These are phyloP conservation scores for Monosporascus sp. DNA, from an alignment of 2,329 filamentous ascomycete genomes.

Conservation along the genomic window DNA sequence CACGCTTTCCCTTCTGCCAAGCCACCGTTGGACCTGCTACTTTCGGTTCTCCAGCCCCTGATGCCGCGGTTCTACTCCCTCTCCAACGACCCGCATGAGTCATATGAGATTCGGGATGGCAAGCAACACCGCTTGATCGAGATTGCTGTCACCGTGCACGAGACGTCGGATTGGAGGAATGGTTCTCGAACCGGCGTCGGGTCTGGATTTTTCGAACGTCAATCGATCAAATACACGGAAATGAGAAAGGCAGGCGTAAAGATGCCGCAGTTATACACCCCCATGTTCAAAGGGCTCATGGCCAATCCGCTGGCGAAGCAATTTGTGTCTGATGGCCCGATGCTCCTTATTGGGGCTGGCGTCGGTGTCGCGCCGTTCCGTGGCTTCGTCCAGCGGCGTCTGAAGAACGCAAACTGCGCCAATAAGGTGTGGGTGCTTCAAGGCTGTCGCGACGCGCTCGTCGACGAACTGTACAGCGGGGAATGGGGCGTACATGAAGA, in stretches of 20 bases:
- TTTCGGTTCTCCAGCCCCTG: conserved; percentile 75
- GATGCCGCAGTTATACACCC: conserved; percentile 64
- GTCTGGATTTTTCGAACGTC: conserved; percentile 87
- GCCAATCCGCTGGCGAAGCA: conserved; percentile 89
- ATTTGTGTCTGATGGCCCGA: conserved; percentile 89
- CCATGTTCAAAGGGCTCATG: conserved; percentile 99
- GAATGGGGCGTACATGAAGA: conserved; percentile 94
- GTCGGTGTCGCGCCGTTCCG: conserved; percentile 97
- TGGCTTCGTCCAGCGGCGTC: conserved; percentile 81
- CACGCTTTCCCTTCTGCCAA: conserved; percentile 88
- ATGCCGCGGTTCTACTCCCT: conserved; percentile 99
- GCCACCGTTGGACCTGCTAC: conserved; percentile 76
- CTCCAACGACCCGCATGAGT: conserved; percentile 87
- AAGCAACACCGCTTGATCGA: conserved; percentile 79
- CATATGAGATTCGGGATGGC: conserved; percentile 60
- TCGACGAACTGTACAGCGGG: conserved; percentile 94
- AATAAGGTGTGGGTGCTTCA: conserved; percentile 34
- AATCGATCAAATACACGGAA: conserved; percentile 67
- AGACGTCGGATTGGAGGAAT: conserved; percentile 71
- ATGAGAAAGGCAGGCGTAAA: conserved; percentile 57
- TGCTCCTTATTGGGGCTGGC: conserved; percentile 94
- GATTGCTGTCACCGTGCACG: conserved; percentile 94
- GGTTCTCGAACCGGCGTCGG: conserved; percentile 76
- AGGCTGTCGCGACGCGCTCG: conserved; percentile 61
- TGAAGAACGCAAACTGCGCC: conserved; percentile 32